phyloP scores from a whole-genome alignment of 164 flowering plant genomes.

The Aristolochia californica region DNA sequence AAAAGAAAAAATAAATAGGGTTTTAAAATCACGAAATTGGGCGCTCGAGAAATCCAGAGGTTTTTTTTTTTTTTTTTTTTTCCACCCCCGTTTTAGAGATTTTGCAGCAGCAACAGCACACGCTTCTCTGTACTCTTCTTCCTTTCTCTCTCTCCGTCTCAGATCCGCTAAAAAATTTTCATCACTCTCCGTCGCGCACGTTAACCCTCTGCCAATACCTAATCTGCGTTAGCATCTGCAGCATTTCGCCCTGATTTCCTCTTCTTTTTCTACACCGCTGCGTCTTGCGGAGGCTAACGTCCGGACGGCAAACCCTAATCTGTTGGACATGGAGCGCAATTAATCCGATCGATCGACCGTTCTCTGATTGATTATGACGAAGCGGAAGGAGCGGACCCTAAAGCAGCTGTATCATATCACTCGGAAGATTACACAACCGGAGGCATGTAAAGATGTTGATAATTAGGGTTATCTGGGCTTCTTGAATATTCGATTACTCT shows the following conservation, averaged over 20 bases:
- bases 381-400: neutral
- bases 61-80: too few relatives aligned
- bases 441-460: slow-evolving; percentile 3
- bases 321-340: too few relatives aligned
- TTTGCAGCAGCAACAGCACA: neutral
- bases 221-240: too few relatives aligned
- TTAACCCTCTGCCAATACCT: too few relatives aligned
- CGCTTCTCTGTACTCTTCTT: too few relatives aligned
- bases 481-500: neutral
- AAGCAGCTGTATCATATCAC: neutral
- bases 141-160: too few relatives aligned
- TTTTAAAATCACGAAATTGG: neutral
- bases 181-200: too few relatives aligned
- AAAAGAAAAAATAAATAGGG: neutral
- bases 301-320: too few relatives aligned
- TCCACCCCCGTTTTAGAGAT: neutral
- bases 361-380: neutral
- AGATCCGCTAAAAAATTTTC: too few relatives aligned
- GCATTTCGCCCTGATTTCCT: too few relatives aligned
- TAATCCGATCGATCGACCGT: neutral
- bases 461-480: neutral
- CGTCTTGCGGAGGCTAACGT: too few relatives aligned
- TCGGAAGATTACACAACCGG: neutral
- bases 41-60: neutral
- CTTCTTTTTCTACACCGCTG: too few relatives aligned